Conservation (phyloP, 2,329 filamentous ascomycete genomes). For the Trichoderma koningiopsis region DNA sequence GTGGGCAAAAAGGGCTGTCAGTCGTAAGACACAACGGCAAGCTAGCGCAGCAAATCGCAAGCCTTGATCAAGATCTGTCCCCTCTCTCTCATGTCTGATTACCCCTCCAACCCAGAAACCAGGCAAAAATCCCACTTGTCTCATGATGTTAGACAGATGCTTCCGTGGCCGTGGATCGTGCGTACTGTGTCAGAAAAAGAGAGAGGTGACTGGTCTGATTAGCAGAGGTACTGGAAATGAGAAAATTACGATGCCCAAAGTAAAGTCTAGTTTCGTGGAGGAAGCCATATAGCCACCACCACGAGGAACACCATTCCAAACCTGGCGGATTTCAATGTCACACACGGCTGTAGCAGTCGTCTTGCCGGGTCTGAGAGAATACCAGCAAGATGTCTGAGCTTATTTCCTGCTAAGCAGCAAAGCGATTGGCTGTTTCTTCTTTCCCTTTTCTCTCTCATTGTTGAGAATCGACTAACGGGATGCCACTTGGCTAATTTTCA, state of each 20-base stretch:
- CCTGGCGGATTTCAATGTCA: background rate
- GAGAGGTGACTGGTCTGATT: background rate
- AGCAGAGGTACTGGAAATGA: background rate
- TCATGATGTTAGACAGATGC: constrained; percentile 3
- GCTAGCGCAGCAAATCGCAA: background rate
- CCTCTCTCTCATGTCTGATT: background rate
- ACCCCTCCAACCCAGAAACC: constrained; percentile 4
- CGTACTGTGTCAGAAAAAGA: background rate
- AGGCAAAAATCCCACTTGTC: constrained; percentile 1
- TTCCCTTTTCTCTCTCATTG: background rate
- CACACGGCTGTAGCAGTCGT: background rate
- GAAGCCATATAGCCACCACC: background rate
- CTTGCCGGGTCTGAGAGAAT: background rate
- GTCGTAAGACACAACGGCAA: constrained; percentile 14
- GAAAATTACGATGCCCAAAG: background rate
- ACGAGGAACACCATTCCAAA: background rate
- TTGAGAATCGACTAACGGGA: background rate
- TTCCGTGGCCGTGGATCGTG: background rate
- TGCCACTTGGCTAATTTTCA: background rate
- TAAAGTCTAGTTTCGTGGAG: background rate
- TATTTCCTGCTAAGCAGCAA: background rate
- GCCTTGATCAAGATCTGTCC: background rate
- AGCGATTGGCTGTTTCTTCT: background rate
- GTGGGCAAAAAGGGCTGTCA: background rate
- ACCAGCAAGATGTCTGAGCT: background rate